A percentile compares a stretch with the other conserved stretches of the same genome.
Evolutionary conservation across 495 filamentous ascomycete genomes (phyloP).

Genomic region (Lindgomyces ingoldianus): DNA sequence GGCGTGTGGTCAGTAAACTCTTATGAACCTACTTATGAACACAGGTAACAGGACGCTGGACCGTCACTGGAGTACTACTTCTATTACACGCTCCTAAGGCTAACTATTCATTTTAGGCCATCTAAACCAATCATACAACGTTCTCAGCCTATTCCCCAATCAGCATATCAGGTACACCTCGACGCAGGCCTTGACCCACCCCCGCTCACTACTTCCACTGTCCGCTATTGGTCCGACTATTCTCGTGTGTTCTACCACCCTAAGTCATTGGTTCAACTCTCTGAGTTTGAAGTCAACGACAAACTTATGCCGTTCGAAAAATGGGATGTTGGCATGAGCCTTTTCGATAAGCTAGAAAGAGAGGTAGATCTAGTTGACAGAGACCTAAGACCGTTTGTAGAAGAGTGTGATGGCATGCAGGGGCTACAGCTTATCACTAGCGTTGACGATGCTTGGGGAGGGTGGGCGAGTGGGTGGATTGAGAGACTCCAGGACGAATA

Average conservation of each 20-base stretch:
- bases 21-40: background rate
- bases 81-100: background rate
- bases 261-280: constrained; percentile 67
- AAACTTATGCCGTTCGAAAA: constrained; percentile 79
- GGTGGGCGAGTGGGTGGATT: constrained; percentile 77
- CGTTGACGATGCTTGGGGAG: constrained; percentile 90
- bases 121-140: constrained; percentile 65
- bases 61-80: background rate
- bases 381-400: constrained; percentile 80
- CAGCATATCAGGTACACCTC: constrained; percentile 74
- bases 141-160: constrained; percentile 64
- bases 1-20: constrained; percentile 57
- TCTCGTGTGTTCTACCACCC: constrained; percentile 90
- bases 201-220: constrained; percentile 63
- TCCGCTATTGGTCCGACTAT: constrained; percentile 96
- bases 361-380: constrained; percentile 87
- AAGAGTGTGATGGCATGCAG: constrained; percentile 92
- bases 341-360: constrained; percentile 78
- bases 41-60: background rate
- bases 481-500: constrained; percentile 86
- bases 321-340: constrained; percentile 75
- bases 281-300: constrained; percentile 80
- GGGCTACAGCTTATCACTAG: constrained; percentile 78
- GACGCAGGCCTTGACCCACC: constrained; percentile 66
- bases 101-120: constrained; percentile 5